Base-by-base conservation (phyloP, 495 filamentous ascomycete species). In the Barbatosphaeria neglecta region DNA sequence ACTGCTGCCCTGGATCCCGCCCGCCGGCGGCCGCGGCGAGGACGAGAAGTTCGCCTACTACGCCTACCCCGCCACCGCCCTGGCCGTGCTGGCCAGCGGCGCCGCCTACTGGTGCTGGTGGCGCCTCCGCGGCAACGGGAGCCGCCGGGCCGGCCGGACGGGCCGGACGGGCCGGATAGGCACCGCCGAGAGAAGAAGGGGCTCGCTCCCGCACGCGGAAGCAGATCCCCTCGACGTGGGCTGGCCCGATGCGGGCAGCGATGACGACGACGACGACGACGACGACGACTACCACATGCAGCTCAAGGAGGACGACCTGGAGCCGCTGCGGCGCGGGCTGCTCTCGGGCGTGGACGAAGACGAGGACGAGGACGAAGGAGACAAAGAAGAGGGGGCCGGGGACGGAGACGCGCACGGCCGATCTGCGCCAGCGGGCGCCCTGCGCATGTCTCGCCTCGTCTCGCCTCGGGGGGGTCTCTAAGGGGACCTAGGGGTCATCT, bases 1-100 rank as follows among this genome's bases (percentile, higher is more conserved):
- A 1, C 46, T 68, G 2, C 54, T 69, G 6, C 70, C 69, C 6
- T 73, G 70, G 57, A 65, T 74, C 31, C 65, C 66, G 13, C 69
- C 68, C 0, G 47, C 51, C 8, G 52, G 53, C n/a, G 48, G 48
- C 33, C 49, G 51, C 19, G 56, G 51, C 13, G 52, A 51, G 47
- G 48, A 49, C n/a, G 45, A 2, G 18, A 45, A 45, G 11, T 70
- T 69, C 31, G 63, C 66, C 11, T 70, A 65, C 51, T 70, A 66
- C 44, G 60, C 69, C 13, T 71, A 67, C 49, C 67, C 64, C 0
- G 60, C 66, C 1, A 65, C 68, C 1, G 60, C 66, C 1, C 47
- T 72, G n/a, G 60, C 54, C 1, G 63, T 69, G 27, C 46, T 72
- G 40, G 35, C 54, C 4, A 47, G 60, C 0, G 69, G 69, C 4